Evolutionary conservation across 176 grass and related monocot species (phyloP).

Genomic region (Oryza australiensis): DNA sequence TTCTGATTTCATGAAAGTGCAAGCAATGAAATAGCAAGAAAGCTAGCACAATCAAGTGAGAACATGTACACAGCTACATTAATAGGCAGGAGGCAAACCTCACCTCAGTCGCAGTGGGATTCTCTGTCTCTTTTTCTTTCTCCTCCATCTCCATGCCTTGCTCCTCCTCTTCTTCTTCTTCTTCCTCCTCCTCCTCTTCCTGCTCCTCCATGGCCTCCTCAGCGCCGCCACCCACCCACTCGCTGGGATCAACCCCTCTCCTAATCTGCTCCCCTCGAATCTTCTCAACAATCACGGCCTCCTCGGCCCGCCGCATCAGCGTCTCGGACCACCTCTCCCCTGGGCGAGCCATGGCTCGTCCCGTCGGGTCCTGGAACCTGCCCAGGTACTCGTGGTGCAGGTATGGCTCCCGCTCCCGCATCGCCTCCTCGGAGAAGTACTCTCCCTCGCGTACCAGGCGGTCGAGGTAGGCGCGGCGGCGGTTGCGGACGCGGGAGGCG

Average conservation of each 20-base stretch:
- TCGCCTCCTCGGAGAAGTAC: constrained; percentile 93
- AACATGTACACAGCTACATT: not conserved
- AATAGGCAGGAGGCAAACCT: constrained; percentile 33
- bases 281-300: constrained; percentile 75
- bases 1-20: not conserved
- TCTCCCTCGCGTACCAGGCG: constrained; percentile 60
- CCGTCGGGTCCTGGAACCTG: constrained; percentile 70
- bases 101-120: constrained; percentile 32
- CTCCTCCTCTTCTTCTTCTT: constrained; percentile 36
- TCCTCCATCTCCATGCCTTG: constrained; percentile 1
- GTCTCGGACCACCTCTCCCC: constrained; percentile 90
- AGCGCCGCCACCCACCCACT: constrained; percentile 61
- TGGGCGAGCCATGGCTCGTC: constrained; percentile 62
- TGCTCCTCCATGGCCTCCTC: constrained; percentile 32
- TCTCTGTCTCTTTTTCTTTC: constrained; percentile 25
- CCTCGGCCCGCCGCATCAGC: constrained; percentile 75
- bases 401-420: constrained; percentile 90
- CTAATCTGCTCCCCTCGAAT: constrained; percentile 79
- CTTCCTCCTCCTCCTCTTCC: constrained; percentile 32
- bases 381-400: constrained; percentile 86
- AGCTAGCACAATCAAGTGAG: not conserved
- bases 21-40: not conserved
- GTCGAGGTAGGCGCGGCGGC: constrained; percentile 78
- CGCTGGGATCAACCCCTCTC: constrained; percentile 61
- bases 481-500: constrained; percentile 59